A percentile compares a stretch with the other conserved stretches of the same genome.
phyloP scores from a whole-genome alignment of 495 filamentous ascomycete genomes.

The Aspergillus heteromorphus region DNA sequence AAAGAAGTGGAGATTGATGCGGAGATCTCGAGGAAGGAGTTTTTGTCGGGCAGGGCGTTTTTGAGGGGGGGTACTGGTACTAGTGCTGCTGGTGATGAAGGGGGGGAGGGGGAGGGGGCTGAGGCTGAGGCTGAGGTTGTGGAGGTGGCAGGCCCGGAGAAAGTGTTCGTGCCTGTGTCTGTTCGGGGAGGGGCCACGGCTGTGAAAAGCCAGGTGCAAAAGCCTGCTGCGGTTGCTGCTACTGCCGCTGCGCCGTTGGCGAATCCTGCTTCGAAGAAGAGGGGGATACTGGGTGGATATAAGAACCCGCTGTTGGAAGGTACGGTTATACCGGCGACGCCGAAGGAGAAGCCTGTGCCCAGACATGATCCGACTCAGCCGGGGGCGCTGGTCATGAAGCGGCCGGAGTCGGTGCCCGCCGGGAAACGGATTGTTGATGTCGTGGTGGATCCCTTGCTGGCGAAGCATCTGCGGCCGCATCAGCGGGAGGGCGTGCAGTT shows the following conservation, averaged over 20 bases:
- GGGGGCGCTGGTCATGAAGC: conserved; percentile 66
- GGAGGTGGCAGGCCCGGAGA: conserved; percentile 15
- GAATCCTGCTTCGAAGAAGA: conserved; percentile 20
- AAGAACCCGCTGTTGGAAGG: conserved; percentile 57
- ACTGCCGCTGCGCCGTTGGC: not conserved
- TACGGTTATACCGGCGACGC: conserved; percentile 44
- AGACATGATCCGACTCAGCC: conserved; percentile 61
- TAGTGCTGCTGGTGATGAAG: no score
- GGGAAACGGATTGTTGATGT: conserved; percentile 73
- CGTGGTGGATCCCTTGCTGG: conserved; percentile 70
- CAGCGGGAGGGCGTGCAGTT: conserved; percentile 75
- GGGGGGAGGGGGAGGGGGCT: no score
- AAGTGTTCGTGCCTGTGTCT: conserved; percentile 20
- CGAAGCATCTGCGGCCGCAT: conserved; percentile 62
- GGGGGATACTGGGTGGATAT: conserved; percentile 36
- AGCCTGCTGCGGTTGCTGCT: no score
- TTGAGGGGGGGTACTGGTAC: no score
- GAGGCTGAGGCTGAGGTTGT: no score
- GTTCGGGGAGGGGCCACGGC: conserved; percentile 14
- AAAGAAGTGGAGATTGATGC: conserved; percentile 74
- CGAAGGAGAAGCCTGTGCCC: conserved; percentile 43
- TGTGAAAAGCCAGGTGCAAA: not conserved
- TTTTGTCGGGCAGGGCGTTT: conserved; percentile 55
- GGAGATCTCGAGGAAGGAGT: conserved; percentile 57
- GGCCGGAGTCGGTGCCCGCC: conserved; percentile 49